These are phyloP conservation scores for Boletus rufocinnamomeus DNA, from an alignment of 768 basidiomycete species.

Conservation along the genomic window DNA sequence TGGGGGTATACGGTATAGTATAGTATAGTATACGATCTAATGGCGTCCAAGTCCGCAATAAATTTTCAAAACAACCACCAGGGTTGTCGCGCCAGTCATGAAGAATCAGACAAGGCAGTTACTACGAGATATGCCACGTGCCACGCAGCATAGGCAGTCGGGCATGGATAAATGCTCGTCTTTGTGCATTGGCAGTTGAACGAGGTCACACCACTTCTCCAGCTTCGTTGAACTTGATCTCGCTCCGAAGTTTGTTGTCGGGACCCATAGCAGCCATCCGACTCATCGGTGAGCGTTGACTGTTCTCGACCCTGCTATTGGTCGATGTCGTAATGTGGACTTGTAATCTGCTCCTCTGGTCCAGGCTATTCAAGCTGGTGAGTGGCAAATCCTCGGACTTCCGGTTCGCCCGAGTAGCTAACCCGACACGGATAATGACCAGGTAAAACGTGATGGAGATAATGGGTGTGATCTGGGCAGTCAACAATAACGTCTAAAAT, in stretches of 20 bases:
- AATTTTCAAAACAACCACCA: too few relatives aligned
- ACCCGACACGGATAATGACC: constrained; percentile 42
- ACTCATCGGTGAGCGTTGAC: background rate
- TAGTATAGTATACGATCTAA: too few relatives aligned
- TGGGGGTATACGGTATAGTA: too few relatives aligned
- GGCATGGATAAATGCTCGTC: background rate
- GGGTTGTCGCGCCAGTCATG: too few relatives aligned
- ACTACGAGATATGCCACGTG: too few relatives aligned
- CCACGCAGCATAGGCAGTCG: background rate
- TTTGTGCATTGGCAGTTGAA: background rate
- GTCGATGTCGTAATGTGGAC: constrained; percentile 9
- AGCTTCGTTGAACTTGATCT: background rate
- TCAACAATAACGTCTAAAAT: background rate
- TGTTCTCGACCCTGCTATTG: constrained; percentile 1
- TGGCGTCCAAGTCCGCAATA: too few relatives aligned
- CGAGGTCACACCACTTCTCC: background rate
- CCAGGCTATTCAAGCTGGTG: background rate
- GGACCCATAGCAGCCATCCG: background rate
- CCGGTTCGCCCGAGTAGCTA: constrained; percentile 3
- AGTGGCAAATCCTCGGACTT: too few relatives aligned
- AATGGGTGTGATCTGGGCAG: constrained; percentile 38
- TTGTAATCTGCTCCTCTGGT: constrained; percentile 5
- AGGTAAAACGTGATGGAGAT: constrained; percentile 46
- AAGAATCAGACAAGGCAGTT: background rate
- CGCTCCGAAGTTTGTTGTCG: background rate